Evolutionary conservation across 2,329 filamentous ascomycete genomes (phyloP).

Genomic region (Hyphodiscus sp.): DNA sequence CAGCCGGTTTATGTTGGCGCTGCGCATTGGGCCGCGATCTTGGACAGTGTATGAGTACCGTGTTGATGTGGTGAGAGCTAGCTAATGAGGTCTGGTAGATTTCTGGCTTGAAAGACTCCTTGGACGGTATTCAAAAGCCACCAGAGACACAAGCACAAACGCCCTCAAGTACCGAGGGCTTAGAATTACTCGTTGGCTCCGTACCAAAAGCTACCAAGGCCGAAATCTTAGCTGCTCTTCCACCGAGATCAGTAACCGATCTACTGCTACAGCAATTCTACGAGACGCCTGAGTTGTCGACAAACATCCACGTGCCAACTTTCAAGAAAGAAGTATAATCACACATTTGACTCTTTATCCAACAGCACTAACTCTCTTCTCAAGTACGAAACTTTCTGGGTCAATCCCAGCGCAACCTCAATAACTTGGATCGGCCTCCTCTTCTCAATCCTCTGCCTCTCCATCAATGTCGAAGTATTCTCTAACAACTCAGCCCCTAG

Average conservation of each 20-base stretch:
- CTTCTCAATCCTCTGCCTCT: slow-evolving; percentile 24
- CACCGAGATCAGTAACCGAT: slow-evolving; percentile 40
- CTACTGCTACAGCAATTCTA: slow-evolving; percentile 47
- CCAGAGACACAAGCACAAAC: not conserved
- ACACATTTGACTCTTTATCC: not conserved
- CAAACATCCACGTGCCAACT: slow-evolving; percentile 42
- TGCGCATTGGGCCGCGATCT: slow-evolving; percentile 52
- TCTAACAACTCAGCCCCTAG: slow-evolving; percentile 19
- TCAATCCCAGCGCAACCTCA: slow-evolving; percentile 25
- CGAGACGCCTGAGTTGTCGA: slow-evolving; percentile 34
- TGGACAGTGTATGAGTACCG: slow-evolving; percentile 43
- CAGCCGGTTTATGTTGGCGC: slow-evolving; percentile 48
- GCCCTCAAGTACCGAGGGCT: slow-evolving; percentile 4
- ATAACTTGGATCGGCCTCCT: slow-evolving; percentile 48
- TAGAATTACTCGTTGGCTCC: slow-evolving; percentile 20
- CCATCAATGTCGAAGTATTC: slow-evolving; percentile 16
- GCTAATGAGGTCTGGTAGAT: slow-evolving; percentile 36
- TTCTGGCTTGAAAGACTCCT: slow-evolving; percentile 52
- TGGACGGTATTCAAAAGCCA: slow-evolving; percentile 29
- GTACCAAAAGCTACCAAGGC: slow-evolving; percentile 30
- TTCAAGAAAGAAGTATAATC: slow-evolving; percentile 38
- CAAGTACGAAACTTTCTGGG: slow-evolving; percentile 29
- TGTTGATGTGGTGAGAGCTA: not conserved
- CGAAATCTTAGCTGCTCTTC: slow-evolving; percentile 43
- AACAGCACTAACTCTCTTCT: slow-evolving; percentile 1